Base-by-base conservation (phyloP, 1,284 basidiomycete species). In the Vanrija humicola region DNA sequence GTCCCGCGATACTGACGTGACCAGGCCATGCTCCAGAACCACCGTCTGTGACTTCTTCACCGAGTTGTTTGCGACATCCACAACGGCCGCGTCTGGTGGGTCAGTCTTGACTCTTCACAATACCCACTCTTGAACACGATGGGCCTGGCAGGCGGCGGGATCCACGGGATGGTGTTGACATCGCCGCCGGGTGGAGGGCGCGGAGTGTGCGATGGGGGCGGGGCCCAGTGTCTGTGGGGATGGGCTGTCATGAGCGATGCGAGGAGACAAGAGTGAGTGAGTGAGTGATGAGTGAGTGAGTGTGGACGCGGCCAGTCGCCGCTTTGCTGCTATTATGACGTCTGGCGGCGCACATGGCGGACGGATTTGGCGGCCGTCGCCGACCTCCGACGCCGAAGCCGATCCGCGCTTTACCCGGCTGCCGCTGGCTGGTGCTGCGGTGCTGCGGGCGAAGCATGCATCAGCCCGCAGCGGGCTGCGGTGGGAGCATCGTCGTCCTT, bases 81-180 rank as follows among this genome's bases (percentile, higher is more conserved):
- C 63, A 1, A 64, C 46, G 23, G 47, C 58, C 8, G 57, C 63
- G 28, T 62, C 63, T 64, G 48, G 16, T 15, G 53, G 34, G n/a
- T n/a, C n/a, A n/a, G n/a, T n/a, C n/a, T n/a, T n/a, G n/a, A n/a
- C n/a, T n/a, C n/a, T n/a, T n/a, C n/a, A n/a, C n/a, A n/a, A n/a
- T n/a, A n/a, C n/a, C n/a, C 23, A 55, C 54, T 51, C 12, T 15
- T 38, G 16, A 59, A 52, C 16, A 55, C 57, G 3, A 59, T 39
- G 5, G 57, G 57, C 1, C 34, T 26, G 3, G 57, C 53, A 0
- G 47, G 38, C 6, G 43, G 39, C 3, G 43, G 53, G 2, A 39
- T 18, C 57, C 57, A 59, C 4, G 57, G 57, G 5, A 52, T n/a
- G 9, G 43, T 39, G 23, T 54, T 47, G 21, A 59, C 40, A 40